phyloP scores from a whole-genome alignment of 148 eudicot species.

The Silene uniflora region DNA sequence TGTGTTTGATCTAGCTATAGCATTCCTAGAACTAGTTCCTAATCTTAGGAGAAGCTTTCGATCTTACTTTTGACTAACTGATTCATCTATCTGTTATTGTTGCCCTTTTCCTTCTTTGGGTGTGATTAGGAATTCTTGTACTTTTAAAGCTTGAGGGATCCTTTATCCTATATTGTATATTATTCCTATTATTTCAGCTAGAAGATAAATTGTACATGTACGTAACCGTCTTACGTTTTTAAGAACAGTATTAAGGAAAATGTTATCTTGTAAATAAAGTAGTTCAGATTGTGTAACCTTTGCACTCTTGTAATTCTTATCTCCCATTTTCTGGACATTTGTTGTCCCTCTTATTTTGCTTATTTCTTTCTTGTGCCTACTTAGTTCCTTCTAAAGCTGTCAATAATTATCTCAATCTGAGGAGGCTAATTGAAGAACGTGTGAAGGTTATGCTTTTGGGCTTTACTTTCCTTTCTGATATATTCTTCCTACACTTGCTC shows the following conservation, averaged over 20 bases:
- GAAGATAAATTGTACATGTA: background rate
- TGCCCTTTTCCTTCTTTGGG: background rate
- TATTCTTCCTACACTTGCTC: background rate
- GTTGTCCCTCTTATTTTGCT: background rate
- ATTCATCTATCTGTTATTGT: background rate
- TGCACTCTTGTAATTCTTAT: background rate
- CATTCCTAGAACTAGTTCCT: background rate
- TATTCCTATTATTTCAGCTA: background rate
- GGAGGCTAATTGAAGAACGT: conserved; percentile 55
- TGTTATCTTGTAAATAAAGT: background rate
- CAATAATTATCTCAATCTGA: conserved; percentile 53
- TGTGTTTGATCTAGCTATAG: background rate
- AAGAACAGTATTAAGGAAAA: background rate
- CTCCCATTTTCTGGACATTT: background rate
- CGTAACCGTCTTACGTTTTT: background rate
- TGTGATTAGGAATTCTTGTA: background rate
- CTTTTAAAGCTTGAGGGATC: background rate
- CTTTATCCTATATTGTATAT: background rate
- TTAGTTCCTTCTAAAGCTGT: conserved; percentile 68
- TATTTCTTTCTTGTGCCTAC: background rate
- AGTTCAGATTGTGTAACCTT: background rate
- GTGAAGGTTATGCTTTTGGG: conserved; percentile 43
- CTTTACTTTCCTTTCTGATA: background rate
- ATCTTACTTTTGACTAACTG: background rate
- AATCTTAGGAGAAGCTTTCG: background rate